Base-by-base conservation (phyloP, 495 filamentous ascomycete genomes). In the Penicillium steckii region DNA sequence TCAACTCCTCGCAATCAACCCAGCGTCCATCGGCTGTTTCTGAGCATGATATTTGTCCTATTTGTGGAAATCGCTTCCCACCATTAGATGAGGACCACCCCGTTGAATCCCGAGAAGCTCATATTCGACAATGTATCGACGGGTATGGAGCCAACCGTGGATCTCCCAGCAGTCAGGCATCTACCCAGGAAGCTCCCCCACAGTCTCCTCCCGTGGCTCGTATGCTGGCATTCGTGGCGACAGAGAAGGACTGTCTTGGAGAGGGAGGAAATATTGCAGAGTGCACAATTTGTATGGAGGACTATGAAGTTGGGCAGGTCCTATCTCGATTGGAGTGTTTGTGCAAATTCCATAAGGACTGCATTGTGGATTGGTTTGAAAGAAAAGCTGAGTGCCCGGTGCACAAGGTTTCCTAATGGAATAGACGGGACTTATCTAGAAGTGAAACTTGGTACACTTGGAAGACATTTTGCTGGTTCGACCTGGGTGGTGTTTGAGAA, bases 201-300 rank as follows among this genome's bases (percentile, higher is more conserved):
- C 33, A 37, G n/a, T 56, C 59, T 13, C 51, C 68, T 2, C 56
- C 69, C 1, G 57, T 67, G 22, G 35, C 55, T 6, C 68, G 80
- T 8, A 86, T 88, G 84, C 64, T 86, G 3, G 59, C 76, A n/a
- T 97, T 94, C 62, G 74, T 72, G 15, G 94, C 94, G 1, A 94
- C 86, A 1, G 93, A 96, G 64, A 96, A 97, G 71, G 94, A 98
- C 66, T 94, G 90, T 60, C 73, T 91, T 7, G 85, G 85, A 19
- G 82, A 86, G 46, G 84, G 80, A 48, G 80, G 80, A 7, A 63
- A 65, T 21, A 50, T 61, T 22, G 73, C 77, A 7, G 94, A 98
- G 69, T 98, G 94, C 65, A 87, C 90, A 2, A 97, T 98, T 50
- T 98, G 94, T 59, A 87, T 98, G 57, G 95, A 96, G 67, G 95